A percentile compares a stretch with the other conserved stretches of the same genome.
phyloP scores from a whole-genome alignment of 208 protist genomes.

The Phytomonas francai region DNA sequence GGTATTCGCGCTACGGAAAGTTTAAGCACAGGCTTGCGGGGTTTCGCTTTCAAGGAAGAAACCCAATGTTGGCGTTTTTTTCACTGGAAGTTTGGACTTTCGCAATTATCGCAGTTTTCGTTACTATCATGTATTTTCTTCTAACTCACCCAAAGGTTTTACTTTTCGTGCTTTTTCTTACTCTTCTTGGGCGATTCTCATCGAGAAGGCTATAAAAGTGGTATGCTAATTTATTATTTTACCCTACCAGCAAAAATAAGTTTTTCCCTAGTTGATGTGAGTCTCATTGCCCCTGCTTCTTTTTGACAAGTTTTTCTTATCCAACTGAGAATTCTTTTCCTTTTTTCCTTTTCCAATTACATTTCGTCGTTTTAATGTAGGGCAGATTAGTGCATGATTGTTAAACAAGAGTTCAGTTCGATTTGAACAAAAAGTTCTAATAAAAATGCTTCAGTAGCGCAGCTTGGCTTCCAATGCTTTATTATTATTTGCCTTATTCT shows the following conservation, averaged over 20 bases:
- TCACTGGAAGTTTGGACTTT: constrained; percentile 14
- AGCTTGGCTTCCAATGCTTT: neutral
- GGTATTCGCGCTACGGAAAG: constrained; percentile 14
- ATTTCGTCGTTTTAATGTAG: neutral
- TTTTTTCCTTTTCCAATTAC: neutral
- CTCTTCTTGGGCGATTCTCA: neutral
- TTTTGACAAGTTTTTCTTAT: neutral
- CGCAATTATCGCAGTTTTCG: neutral
- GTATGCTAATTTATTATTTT: constrained; percentile 7
- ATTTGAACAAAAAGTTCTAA: neutral
- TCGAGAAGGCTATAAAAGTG: neutral
- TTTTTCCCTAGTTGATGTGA: neutral
- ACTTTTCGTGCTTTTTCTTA: neutral
- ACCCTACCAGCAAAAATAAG: neutral
- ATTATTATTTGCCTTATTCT: neutral
- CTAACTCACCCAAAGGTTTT: constrained; percentile 1
- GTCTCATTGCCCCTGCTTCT: neutral
- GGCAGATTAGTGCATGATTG: neutral
- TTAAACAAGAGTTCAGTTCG: neutral
- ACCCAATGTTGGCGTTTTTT: constrained; percentile 58
- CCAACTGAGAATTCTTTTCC: constrained; percentile 2
- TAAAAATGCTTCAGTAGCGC: neutral
- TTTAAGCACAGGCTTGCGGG: constrained; percentile 59
- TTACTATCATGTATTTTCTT: constrained; percentile 6
- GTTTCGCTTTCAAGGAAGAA: constrained; percentile 64